Conservation (phyloP, 2,329 filamentous ascomycete species). For the Orbilia ellipsospora region DNA sequence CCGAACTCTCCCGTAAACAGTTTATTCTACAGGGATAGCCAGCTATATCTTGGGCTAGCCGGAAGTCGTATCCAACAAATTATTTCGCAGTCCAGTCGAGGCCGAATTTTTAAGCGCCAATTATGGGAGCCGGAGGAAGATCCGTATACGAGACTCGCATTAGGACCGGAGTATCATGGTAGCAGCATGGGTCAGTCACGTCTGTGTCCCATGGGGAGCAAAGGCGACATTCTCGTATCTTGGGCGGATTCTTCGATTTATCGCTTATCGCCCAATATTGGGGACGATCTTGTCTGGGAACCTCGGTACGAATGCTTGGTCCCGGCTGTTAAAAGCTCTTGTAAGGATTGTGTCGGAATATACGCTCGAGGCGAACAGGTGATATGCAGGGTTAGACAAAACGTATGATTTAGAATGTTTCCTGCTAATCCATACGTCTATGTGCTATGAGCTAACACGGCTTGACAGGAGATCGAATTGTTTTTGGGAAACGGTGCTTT, state of each 20-base stretch:
- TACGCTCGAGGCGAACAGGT: conserved; percentile 40
- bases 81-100: conserved; percentile 13
- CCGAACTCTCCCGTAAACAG: conserved; percentile 26
- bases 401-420: conserved; percentile 23
- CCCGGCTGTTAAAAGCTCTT: neutral
- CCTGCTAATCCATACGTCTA: neutral
- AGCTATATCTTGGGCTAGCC: conserved; percentile 33
- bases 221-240: conserved; percentile 39
- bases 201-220: conserved; percentile 37
- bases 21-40: conserved; percentile 34
- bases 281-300: conserved; percentile 38
- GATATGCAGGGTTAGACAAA: conserved; percentile 33
- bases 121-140: conserved; percentile 36
- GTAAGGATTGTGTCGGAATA: conserved; percentile 23
- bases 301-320: conserved; percentile 31
- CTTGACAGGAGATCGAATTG: conserved; percentile 33
- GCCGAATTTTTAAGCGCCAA: conserved; percentile 8
- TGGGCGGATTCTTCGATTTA: conserved; percentile 51
- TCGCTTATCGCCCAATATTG: conserved; percentile 23
- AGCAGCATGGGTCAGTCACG: conserved; percentile 18
- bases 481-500: conserved; percentile 28
- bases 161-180: conserved; percentile 22
- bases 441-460: neutral
- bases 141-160: conserved; percentile 25
- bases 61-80: conserved; percentile 43